Percentiles rank a stretch among this genome's conserved stretches.
These are phyloP conservation scores for Curvularia sp. DNA, from an alignment of 2,329 filamentous ascomycete species.

Conservation along the genomic window DNA sequence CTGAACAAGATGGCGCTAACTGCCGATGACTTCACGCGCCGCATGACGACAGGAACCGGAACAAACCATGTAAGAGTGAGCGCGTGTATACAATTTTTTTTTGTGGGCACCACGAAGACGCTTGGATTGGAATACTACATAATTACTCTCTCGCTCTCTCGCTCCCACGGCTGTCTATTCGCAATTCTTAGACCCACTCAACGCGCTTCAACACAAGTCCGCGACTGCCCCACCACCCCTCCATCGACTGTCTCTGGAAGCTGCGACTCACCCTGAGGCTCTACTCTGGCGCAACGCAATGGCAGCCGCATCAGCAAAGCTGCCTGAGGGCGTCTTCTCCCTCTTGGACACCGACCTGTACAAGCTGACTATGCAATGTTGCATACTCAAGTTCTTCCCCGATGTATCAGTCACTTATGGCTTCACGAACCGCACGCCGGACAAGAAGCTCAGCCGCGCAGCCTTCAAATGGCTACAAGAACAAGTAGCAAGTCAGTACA, in stretches of 20 bases:
- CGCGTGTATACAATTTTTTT: not conserved
- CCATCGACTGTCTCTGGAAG: constrained; percentile 25
- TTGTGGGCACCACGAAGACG: not conserved
- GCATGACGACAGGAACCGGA: constrained; percentile 19
- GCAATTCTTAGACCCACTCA: constrained; percentile 7
- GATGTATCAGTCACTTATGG: constrained; percentile 82
- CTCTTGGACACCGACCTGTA: constrained; percentile 73
- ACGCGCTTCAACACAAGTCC: constrained; percentile 6
- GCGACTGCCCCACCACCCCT: constrained; percentile 42
- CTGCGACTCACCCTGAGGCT: constrained; percentile 10
- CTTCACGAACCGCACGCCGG: constrained; percentile 93
- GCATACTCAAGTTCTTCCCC: constrained; percentile 87
- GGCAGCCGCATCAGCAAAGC: constrained; percentile 25
- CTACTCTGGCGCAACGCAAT: constrained; percentile 24
- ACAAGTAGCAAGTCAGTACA: constrained; percentile 75
- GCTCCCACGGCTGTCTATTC: not conserved
- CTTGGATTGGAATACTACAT: not conserved
- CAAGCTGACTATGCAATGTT: constrained; percentile 97
- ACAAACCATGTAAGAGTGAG: constrained; percentile 3
- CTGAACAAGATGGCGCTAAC: constrained; percentile 24
- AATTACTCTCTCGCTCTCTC: not conserved
- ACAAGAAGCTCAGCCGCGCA: constrained; percentile 85
- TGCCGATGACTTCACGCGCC: constrained; percentile 21
- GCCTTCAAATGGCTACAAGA: constrained; percentile 85
- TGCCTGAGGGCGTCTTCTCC: constrained; percentile 53